These are phyloP conservation scores for Anisodus tanguticus DNA, from an alignment of 257 asterid genomes.

Conservation along the genomic window DNA sequence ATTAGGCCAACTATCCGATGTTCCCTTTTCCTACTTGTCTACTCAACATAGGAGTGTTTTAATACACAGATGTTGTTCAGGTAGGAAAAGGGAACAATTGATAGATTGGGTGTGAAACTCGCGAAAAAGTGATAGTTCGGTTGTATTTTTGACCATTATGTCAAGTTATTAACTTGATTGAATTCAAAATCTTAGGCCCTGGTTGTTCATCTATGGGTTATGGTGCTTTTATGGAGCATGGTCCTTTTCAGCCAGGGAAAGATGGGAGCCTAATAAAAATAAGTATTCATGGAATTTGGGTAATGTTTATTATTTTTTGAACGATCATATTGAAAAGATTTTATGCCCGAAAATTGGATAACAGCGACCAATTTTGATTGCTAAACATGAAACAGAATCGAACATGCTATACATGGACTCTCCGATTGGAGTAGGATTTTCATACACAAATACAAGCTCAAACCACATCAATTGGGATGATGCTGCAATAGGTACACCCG, in stretches of 20 bases:
- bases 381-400: conserved; percentile 31
- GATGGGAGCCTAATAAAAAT: conserved; percentile 33
- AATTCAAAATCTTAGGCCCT: conserved; percentile 29
- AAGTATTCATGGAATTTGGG: conserved; percentile 42
- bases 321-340: neutral
- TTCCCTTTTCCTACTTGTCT: no score
- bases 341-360: neutral
- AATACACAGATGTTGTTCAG: no score
- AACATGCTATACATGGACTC: conserved; percentile 43
- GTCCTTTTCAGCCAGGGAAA: conserved; percentile 37
- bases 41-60: no score
- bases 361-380: neutral
- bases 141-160: no score
- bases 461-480: conserved; percentile 36
- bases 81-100: no score
- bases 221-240: conserved; percentile 41
- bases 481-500: conserved; percentile 29
- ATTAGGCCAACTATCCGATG: no score
- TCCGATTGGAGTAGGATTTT: conserved; percentile 47
- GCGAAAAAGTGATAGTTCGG: no score
- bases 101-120: no score
- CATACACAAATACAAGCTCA: conserved; percentile 41
- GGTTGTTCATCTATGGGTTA: conserved; percentile 43
- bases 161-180: neutral
- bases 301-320: conserved; percentile 4